These are phyloP conservation scores for Geotrichum fermentans DNA, from an alignment of 1,139 yeast species.

Conservation along the genomic window DNA sequence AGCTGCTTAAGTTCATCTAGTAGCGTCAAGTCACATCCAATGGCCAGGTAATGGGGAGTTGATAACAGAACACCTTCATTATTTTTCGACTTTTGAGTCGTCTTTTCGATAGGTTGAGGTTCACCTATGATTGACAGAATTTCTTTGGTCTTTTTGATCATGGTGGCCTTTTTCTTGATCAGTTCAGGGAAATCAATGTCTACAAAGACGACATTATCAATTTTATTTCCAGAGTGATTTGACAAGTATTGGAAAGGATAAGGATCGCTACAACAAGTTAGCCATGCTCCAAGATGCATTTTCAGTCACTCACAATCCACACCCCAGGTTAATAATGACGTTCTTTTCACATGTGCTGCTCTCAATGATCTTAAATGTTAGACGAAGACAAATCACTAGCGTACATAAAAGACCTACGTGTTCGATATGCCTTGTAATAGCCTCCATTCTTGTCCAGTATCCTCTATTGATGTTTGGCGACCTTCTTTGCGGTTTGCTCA, in stretches of 20 bases:
- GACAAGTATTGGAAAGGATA: conserved; percentile 64
- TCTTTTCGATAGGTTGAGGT: conserved; percentile 8
- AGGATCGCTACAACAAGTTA: conserved; percentile 28
- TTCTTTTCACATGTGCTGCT: conserved; percentile 17
- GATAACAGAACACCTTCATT: conserved; percentile 37
- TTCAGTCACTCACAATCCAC: conserved; percentile 57
- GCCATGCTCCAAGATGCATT: background rate
- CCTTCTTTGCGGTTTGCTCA: conserved; percentile 60
- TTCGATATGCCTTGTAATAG: conserved; percentile 52
- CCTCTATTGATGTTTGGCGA: conserved; percentile 82
- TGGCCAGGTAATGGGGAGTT: conserved; percentile 50
- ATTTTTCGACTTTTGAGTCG: conserved; percentile 10
- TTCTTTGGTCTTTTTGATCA: conserved; percentile 49
- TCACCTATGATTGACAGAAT: conserved; percentile 47
- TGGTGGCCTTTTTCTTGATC: conserved; percentile 48
- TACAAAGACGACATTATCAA: conserved; percentile 46
- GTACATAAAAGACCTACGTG: conserved; percentile 38
- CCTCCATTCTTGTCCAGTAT: conserved; percentile 76
- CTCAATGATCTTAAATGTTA: conserved; percentile 25
- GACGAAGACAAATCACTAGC: conserved; percentile 12
- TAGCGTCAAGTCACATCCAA: conserved; percentile 70
- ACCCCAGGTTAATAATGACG: conserved; percentile 65
- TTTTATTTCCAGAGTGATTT: conserved; percentile 27
- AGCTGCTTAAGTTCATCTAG: conserved; percentile 41
- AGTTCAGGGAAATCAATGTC: conserved; percentile 77